Evolutionary conservation across 1,284 basidiomycete species (phyloP).

Genomic region (Dichomitus squalens): DNA sequence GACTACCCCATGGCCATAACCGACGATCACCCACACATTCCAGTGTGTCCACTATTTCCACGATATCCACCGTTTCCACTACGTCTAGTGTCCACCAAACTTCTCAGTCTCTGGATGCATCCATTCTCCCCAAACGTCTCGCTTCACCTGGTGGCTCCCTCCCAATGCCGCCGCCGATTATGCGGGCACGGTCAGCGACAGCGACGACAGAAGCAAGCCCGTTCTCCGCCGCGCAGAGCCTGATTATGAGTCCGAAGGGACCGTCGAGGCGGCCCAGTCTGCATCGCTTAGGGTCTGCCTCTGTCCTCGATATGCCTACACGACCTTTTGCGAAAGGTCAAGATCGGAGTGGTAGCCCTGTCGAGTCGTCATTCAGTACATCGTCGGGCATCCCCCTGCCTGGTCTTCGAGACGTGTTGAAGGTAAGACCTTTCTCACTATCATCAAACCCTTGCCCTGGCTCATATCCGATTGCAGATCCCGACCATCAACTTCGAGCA

Average conservation of each 20-base stretch:
- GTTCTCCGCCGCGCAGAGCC: slow-evolving; percentile 14
- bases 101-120: slow-evolving; percentile 56
- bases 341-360: slow-evolving; percentile 51
- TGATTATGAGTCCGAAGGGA: slow-evolving; percentile 15
- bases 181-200: slow-evolving; percentile 55
- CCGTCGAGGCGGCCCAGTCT: slow-evolving; percentile 43
- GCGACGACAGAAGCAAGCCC: slow-evolving; percentile 38
- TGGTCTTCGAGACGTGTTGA: slow-evolving; percentile 72
- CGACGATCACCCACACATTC: slow-evolving; percentile 38
- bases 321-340: slow-evolving; percentile 46
- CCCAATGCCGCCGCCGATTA: slow-evolving; percentile 40
- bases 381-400: slow-evolving; percentile 45
- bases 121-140: slow-evolving; percentile 36
- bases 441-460: background rate
- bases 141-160: slow-evolving; percentile 36
- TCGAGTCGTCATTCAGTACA: slow-evolving; percentile 38
- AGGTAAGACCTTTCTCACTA: slow-evolving; percentile 43
- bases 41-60: slow-evolving; percentile 37
- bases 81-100: slow-evolving; percentile 44
- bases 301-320: slow-evolving; percentile 50
- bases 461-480: slow-evolving; percentile 43
- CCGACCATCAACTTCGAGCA: slow-evolving; percentile 70
- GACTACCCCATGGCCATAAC: slow-evolving; percentile 26
- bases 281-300: slow-evolving; percentile 47
- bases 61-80: slow-evolving; percentile 30